These are phyloP conservation scores for Euphrasia confusa DNA, from an alignment of 257 asterid genomes.

Conservation along the genomic window DNA sequence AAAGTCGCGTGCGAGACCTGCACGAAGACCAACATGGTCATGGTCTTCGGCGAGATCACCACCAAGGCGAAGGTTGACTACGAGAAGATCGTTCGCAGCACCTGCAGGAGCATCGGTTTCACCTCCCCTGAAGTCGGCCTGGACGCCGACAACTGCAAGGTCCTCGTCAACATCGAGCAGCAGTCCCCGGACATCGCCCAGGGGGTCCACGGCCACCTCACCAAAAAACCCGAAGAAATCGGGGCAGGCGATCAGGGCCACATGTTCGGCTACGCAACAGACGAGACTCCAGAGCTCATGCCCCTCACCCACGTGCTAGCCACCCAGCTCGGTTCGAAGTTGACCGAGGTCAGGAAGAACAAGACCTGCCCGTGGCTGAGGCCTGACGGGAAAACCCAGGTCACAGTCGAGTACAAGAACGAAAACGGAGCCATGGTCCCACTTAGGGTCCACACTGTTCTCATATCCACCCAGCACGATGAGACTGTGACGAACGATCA, in stretches of 20 bases:
- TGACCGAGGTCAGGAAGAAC: conserved; percentile 87
- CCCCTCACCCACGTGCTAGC: conserved; percentile 92
- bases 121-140: conserved; percentile 80
- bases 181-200: conserved; percentile 97
- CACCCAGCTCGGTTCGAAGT: conserved; percentile 88
- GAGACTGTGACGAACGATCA: conserved; percentile 80
- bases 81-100: conserved; percentile 77
- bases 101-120: conserved; percentile 85
- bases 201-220: conserved; percentile 88
- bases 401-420: conserved; percentile 77
- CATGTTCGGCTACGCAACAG: conserved; percentile 92
- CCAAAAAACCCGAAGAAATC: conserved; percentile 87
- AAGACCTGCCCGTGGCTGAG: conserved; percentile 84
- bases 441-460: conserved; percentile 76
- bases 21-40: conserved; percentile 92
- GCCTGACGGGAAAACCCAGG: conserved; percentile 91
- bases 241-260: conserved; percentile 98
- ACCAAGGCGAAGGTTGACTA: conserved; percentile 72
- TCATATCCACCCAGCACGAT: conserved; percentile 86
- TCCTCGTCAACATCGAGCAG: conserved; percentile 84
- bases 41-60: conserved; percentile 95
- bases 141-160: conserved; percentile 95
- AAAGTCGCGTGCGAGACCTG: conserved; percentile 89
- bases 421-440: conserved; percentile 89
- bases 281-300: conserved; percentile 90